Conservation (phyloP, 2,329 filamentous ascomycete species). For the Domatiomyces globalis region DNA sequence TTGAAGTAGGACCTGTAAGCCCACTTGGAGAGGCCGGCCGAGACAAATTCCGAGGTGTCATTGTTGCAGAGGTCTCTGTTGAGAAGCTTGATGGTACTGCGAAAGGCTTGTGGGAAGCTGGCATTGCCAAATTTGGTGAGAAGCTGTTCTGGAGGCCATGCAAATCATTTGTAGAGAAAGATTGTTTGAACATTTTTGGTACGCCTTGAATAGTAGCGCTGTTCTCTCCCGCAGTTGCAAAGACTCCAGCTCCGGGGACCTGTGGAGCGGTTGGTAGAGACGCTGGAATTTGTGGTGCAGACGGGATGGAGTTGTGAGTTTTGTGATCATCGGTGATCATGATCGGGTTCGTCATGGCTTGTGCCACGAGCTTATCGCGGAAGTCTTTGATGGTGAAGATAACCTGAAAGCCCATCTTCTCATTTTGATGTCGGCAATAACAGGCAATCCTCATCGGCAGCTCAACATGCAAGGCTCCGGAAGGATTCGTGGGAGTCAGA, state of each 20-base stretch:
- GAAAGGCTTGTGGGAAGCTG: slow-evolving; percentile 25
- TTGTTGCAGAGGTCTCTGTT: slow-evolving; percentile 31
- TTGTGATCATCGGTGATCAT: slow-evolving; percentile 99
- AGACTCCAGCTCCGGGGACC: slow-evolving; percentile 31
- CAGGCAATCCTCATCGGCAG: slow-evolving; percentile 92
- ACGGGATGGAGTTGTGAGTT: slow-evolving; percentile 46
- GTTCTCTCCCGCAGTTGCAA: slow-evolving; percentile 18
- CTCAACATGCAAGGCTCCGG: slow-evolving; percentile 60
- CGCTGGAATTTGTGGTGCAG: slow-evolving; percentile 22
- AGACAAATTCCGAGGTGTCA: slow-evolving; percentile 51
- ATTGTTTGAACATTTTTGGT: slow-evolving; percentile 29
- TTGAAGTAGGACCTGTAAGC: slow-evolving; percentile 51
- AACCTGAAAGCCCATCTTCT: slow-evolving; percentile 82
- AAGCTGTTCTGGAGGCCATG: slow-evolving; percentile 43
- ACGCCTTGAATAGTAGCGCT: neutral
- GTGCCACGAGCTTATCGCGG: slow-evolving; percentile 60
- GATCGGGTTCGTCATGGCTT: slow-evolving; percentile 73
- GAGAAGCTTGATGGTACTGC: slow-evolving; percentile 26
- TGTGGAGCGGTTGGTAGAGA: slow-evolving; percentile 25
- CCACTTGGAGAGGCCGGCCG: slow-evolving; percentile 58
- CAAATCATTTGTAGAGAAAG: slow-evolving; percentile 51
- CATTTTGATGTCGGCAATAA: slow-evolving; percentile 88
- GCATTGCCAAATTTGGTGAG: slow-evolving; percentile 28
- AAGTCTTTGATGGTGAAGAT: slow-evolving; percentile 90
- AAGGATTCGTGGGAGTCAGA: slow-evolving; percentile 23